Conservation (phyloP, 306 rosid genomes). For the Medicago arabica region DNA sequence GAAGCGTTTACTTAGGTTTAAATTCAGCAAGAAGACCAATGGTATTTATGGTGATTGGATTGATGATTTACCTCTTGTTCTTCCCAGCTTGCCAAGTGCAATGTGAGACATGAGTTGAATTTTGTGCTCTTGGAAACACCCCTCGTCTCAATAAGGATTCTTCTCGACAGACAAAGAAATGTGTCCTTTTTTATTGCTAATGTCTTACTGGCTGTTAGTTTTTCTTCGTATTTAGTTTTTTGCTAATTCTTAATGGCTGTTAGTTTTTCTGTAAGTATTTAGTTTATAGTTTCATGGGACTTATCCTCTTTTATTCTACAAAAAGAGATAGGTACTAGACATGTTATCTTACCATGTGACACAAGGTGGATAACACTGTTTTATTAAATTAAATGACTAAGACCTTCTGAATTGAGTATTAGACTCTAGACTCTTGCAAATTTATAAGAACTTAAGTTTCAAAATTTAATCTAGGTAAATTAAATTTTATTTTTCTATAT, state of each 20-base stretch:
- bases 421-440: not conserved
- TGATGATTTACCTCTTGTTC: conserved; percentile 69
- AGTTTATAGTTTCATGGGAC: not conserved
- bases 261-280: too few relatives aligned
- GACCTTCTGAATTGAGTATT: not conserved
- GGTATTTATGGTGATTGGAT: conserved; percentile 93
- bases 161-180: not conserved
- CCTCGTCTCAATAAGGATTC: conserved; percentile 24
- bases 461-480: not conserved
- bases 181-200: too few relatives aligned
- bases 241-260: too few relatives aligned
- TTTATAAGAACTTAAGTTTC: not conserved
- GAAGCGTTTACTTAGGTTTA: conserved; percentile 68
- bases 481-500: too few relatives aligned
- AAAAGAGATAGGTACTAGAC: not conserved
- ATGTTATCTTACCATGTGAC: not conserved
- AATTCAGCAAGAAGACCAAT: conserved; percentile 63
- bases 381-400: too few relatives aligned
- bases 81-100: conserved; percentile 49
- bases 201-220: too few relatives aligned
- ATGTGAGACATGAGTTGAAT: conserved; percentile 54
- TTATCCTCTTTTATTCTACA: not conserved
- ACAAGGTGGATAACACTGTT: not conserved
- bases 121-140: conserved; percentile 32
- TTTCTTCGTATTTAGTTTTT: too few relatives aligned